These are phyloP conservation scores for Didymella exigua DNA, from an alignment of 2,329 filamentous ascomycete genomes.

Conservation along the genomic window DNA sequence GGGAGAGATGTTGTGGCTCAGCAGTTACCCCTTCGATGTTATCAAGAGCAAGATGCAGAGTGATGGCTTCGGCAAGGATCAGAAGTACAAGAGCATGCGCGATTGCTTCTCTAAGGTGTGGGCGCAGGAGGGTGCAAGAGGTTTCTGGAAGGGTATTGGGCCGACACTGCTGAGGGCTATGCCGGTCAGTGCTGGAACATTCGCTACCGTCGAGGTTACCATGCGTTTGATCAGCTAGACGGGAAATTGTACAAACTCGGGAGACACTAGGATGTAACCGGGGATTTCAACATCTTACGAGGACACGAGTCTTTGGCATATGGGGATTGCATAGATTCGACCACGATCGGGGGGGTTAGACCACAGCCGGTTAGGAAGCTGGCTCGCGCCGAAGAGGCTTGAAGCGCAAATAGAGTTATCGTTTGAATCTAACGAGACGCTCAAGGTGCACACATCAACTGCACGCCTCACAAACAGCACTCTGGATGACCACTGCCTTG, in stretches of 20 bases:
- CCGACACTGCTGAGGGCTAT: constrained; percentile 92
- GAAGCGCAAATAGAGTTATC: neutral
- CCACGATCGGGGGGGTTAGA: neutral
- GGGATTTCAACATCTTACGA: neutral
- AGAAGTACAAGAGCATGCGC: constrained; percentile 80
- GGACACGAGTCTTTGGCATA: neutral
- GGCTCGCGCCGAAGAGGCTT: neutral
- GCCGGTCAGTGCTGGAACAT: constrained; percentile 97
- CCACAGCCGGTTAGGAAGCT: neutral
- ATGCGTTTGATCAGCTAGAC: constrained; percentile 29
- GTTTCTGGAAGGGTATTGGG: constrained; percentile 94
- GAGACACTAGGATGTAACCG: no score
- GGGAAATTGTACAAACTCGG: neutral
- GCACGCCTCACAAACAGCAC: neutral
- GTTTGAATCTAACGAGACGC: neutral
- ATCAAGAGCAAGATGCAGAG: constrained; percentile 99
- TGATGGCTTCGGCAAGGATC: constrained; percentile 78
- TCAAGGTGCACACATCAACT: neutral
- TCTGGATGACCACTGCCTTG: neutral
- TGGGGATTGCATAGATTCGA: neutral
- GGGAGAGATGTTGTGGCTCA: constrained; percentile 91
- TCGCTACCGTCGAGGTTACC: constrained; percentile 66
- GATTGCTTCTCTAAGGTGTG: constrained; percentile 88
- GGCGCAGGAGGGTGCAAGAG: constrained; percentile 73
- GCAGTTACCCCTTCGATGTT: constrained; percentile 94